These are phyloP conservation scores for Salix suchowensis DNA, from an alignment of 345 rosid genomes.

Conservation along the genomic window DNA sequence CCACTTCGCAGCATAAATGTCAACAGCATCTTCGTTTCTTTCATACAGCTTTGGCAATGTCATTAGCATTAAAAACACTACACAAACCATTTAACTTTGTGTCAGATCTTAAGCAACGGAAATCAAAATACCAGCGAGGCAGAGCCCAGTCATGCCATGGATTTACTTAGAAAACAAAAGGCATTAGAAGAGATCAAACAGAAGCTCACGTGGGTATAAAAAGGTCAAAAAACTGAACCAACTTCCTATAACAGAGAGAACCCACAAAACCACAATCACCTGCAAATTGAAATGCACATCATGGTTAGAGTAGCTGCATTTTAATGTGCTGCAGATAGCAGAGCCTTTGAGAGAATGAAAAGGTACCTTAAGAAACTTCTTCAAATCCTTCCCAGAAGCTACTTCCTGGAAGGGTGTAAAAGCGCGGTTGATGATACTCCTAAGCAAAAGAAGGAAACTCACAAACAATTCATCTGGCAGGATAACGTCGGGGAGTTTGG, in stretches of 20 bases:
- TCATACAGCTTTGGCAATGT: constrained; percentile 38
- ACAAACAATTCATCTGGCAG: constrained; percentile 11
- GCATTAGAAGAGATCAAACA: neutral
- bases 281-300: constrained; percentile 14
- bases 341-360: neutral
- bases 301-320: neutral
- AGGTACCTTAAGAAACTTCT: constrained; percentile 15
- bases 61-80: constrained; percentile 33
- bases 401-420: constrained; percentile 1
- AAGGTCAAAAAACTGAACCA: constrained; percentile 43
- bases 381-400: constrained; percentile 26
- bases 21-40: constrained; percentile 38
- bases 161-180: no score
- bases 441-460: constrained; percentile 1
- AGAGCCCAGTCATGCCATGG: no score
- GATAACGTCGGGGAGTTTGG: constrained; percentile 10
- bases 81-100: neutral
- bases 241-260: constrained; percentile 33
- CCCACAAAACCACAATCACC: constrained; percentile 31
- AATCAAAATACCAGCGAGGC: neutral
- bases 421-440: constrained; percentile 5
- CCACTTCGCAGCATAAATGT: constrained; percentile 34
- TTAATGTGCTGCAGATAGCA: neutral
- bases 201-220: constrained; percentile 25
- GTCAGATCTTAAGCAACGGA: neutral